phyloP scores from a whole-genome alignment of 768 basidiomycete species.

The Suillus weaverae region DNA sequence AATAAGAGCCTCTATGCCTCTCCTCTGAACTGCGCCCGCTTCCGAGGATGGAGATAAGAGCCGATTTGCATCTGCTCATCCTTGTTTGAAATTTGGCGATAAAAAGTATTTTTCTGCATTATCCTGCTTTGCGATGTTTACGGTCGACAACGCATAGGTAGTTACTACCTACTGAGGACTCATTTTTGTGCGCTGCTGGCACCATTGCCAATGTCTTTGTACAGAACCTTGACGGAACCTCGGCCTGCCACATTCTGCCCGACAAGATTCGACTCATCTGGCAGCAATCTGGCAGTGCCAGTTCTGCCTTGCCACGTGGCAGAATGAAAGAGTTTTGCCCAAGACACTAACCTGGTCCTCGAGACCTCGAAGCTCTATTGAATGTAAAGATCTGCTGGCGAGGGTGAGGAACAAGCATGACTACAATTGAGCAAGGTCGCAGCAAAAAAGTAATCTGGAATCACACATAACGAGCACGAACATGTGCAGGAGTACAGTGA shows the following conservation, averaged over 20 bases:
- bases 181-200: background rate
- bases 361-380: background rate
- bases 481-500: background rate
- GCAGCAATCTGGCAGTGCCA: background rate
- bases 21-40: background rate
- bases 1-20: constrained; percentile 2
- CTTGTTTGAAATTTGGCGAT: background rate
- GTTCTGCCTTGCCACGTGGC: background rate
- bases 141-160: background rate
- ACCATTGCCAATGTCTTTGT: background rate
- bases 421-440: background rate
- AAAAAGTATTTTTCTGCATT: background rate
- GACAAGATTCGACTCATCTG: background rate
- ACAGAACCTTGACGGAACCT: background rate
- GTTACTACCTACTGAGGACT: background rate
- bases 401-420: background rate
- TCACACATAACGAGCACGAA: background rate
- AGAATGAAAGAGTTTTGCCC: background rate
- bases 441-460: background rate
- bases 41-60: background rate
- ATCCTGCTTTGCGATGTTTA: background rate
- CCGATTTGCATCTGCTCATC: background rate
- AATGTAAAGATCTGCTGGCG: background rate
- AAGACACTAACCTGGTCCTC: background rate
- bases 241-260: background rate